phyloP scores from a whole-genome alignment of 371 early-diverging fungal genomes.

The Umbelopsis sp. region DNA sequence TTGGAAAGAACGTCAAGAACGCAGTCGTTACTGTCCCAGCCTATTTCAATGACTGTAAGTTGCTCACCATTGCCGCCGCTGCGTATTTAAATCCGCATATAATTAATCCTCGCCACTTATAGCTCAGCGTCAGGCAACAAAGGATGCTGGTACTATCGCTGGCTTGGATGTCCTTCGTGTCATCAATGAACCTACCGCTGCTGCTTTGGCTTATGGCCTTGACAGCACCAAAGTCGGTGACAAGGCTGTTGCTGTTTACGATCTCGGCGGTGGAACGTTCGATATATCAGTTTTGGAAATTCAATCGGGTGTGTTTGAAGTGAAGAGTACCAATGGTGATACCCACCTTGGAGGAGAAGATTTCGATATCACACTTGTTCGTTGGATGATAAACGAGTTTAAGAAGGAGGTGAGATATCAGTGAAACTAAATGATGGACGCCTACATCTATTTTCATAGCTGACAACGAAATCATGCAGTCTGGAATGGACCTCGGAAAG shows the following conservation, averaged over 20 bases:
- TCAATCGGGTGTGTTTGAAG: constrained; percentile 98
- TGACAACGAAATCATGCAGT: constrained; percentile 46
- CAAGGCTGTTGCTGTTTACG: constrained; percentile 97
- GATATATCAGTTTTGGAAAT: constrained; percentile 99
- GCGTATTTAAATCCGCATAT: too few species aligned
- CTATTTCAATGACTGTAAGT: constrained; percentile 81
- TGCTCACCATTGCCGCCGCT: background rate
- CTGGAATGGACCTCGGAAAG: constrained; percentile 70
- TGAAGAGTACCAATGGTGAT: constrained; percentile 96
- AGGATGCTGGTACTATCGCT: constrained; percentile 97
- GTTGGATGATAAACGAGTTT: constrained; percentile 83
- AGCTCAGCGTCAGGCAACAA: constrained; percentile 98
- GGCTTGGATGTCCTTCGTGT: constrained; percentile 97
- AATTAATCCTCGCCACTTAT: background rate
- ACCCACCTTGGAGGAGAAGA: constrained; percentile 99
- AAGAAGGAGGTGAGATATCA: constrained; percentile 68
- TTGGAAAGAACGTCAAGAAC: constrained; percentile 85
- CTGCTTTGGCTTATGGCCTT: constrained; percentile 98
- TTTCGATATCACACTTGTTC: constrained; percentile 91
- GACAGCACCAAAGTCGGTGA: constrained; percentile 86
- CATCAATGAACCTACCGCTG: constrained; percentile 99
- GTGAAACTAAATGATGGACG: too few species aligned
- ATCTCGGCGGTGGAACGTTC: constrained; percentile 99
- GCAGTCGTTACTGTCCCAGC: constrained; percentile 93
- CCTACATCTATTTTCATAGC: background rate